These are phyloP conservation scores for Calycina marina DNA, from an alignment of 2,329 filamentous ascomycete species.

Conservation along the genomic window DNA sequence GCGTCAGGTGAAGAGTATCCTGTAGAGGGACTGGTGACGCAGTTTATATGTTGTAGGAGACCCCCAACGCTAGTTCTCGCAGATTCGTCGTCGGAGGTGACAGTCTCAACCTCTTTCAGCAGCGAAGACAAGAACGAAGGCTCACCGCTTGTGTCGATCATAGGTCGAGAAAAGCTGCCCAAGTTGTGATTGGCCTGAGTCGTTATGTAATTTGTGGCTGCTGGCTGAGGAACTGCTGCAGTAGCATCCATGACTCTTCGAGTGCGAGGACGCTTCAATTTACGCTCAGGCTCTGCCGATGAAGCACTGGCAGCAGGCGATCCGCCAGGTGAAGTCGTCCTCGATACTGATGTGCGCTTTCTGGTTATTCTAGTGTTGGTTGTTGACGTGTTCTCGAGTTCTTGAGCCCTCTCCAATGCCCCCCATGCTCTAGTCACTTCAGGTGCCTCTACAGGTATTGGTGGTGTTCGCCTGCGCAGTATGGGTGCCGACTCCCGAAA, in stretches of 20 bases:
- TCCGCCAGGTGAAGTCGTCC: constrained; percentile 47
- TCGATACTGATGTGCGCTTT: constrained; percentile 61
- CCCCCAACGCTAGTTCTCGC: constrained; percentile 9
- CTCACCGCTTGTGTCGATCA: constrained; percentile 29
- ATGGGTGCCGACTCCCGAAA: constrained; percentile 57
- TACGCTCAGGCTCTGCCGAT: constrained; percentile 58
- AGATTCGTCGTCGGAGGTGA: constrained; percentile 41
- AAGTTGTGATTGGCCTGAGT: constrained; percentile 10
- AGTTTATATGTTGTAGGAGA: constrained; percentile 7
- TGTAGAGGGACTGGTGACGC: constrained; percentile 22
- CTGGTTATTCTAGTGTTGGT: constrained; percentile 34
- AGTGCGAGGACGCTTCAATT: constrained; percentile 76
- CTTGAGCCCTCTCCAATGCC: constrained; percentile 71
- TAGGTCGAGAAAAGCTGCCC: constrained; percentile 11
- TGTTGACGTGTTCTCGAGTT: constrained; percentile 34
- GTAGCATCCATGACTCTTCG: constrained; percentile 45
- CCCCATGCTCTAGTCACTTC: constrained; percentile 83
- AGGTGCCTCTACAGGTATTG: constrained; percentile 43
- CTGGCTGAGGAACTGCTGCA: constrained; percentile 28
- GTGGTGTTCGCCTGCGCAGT: constrained; percentile 31
- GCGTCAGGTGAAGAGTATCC: constrained; percentile 47
- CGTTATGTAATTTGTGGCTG: constrained; percentile 16
- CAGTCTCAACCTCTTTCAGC: constrained; percentile 70
- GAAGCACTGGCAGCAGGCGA: constrained; percentile 34
- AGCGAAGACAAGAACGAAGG: constrained; percentile 79